Conservation (phyloP, 768 basidiomycete species). For the Boletus barrowsii region DNA sequence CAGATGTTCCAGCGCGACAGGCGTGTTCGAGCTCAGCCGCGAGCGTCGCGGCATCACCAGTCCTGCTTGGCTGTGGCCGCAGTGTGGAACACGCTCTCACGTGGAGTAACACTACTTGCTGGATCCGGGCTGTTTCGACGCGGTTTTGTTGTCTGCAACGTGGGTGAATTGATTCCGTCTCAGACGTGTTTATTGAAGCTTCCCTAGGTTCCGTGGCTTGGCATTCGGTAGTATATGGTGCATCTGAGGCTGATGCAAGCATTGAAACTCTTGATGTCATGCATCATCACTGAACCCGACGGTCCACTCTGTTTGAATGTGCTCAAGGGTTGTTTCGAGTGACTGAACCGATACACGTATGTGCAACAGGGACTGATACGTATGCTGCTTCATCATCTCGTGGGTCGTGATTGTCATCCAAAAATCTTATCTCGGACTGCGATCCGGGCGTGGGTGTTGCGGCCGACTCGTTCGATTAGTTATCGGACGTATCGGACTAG, state of each 20-base stretch:
- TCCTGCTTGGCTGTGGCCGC: no score
- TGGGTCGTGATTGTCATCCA: background rate
- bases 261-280: no score
- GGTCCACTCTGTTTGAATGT: background rate
- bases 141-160: no score
- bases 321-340: slow-evolving; percentile 8
- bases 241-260: no score
- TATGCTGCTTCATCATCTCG: slow-evolving; percentile 1
- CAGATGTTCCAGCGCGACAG: background rate
- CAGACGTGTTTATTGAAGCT: no score
- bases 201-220: background rate
- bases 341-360: background rate
- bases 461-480: no score
- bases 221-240: background rate
- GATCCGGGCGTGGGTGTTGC: no score
- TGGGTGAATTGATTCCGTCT: no score
- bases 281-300: no score
- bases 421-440: background rate
- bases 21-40: background rate
- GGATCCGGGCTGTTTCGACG: no score
- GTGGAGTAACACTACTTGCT: background rate
- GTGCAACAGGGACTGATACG: background rate
- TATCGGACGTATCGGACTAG: no score
- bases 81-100: background rate
- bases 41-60: background rate